Percentiles rank a stretch among this genome's conserved stretches.
phyloP scores from a whole-genome alignment of 768 basidiomycete genomes.

The Porphyrellus cyaneotinctus region DNA sequence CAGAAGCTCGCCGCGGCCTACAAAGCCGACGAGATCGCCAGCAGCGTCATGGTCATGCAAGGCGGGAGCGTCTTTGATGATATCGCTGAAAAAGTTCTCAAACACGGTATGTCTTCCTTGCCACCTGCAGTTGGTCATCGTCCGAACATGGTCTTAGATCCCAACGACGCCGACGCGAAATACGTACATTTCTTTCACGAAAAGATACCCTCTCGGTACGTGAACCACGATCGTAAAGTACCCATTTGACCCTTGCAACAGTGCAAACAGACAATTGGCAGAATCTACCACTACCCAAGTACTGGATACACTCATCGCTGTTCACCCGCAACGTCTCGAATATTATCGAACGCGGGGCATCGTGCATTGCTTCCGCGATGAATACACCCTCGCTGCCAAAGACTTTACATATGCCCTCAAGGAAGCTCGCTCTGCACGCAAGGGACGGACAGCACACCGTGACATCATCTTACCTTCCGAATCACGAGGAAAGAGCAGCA shows the following conservation, averaged over 20 bases:
- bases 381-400: conserved; percentile 66
- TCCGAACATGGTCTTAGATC: conserved; percentile 45
- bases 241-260: conserved; percentile 18
- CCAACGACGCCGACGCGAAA: conserved; percentile 70
- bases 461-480: conserved; percentile 37
- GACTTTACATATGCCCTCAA: conserved; percentile 81
- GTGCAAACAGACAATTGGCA: conserved; percentile 64
- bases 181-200: conserved; percentile 95
- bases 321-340: conserved; percentile 73
- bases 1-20: conserved; percentile 86
- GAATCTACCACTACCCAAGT: conserved; percentile 77
- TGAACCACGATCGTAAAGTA: conserved; percentile 9
- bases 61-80: conserved; percentile 91
- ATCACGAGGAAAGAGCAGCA: conserved; percentile 42
- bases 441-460: conserved; percentile 54
- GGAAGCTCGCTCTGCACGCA: conserved; percentile 70
- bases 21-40: conserved; percentile 84
- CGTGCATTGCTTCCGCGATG: conserved; percentile 85
- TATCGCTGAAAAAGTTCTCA: conserved; percentile 83
- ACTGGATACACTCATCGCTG: conserved; percentile 73
- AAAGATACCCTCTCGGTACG: conserved; percentile 87
- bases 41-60: conserved; percentile 94
- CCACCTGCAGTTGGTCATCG: background rate
- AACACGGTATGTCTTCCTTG: conserved; percentile 43
- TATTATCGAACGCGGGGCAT: conserved; percentile 89